Conservation (phyloP, 495 filamentous ascomycete species). For the Penicillium soppii region DNA sequence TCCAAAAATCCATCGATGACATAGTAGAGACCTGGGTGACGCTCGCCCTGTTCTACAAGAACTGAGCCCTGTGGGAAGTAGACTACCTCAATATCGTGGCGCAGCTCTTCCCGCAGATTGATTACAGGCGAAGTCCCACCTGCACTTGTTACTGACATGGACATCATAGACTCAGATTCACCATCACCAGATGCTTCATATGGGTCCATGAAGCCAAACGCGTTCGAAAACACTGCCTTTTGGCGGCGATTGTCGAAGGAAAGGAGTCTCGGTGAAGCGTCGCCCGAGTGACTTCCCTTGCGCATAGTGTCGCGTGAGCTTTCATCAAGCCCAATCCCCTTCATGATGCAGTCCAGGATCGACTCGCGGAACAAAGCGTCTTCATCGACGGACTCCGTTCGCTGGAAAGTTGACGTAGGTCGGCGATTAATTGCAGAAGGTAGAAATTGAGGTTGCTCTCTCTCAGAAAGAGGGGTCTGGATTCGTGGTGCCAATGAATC, state of each 20-base stretch:
- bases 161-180: slow-evolving; percentile 83
- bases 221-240: slow-evolving; percentile 80
- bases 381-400: slow-evolving; percentile 77
- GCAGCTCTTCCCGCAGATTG: slow-evolving; percentile 69
- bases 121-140: slow-evolving; percentile 53
- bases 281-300: slow-evolving; percentile 65
- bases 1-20: slow-evolving; percentile 97
- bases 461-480: slow-evolving; percentile 59
- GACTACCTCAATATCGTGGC: slow-evolving; percentile 94
- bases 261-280: slow-evolving; percentile 79
- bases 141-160: slow-evolving; percentile 58
- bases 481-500: slow-evolving; percentile 32
- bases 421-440: slow-evolving; percentile 32
- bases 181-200: slow-evolving; percentile 79
- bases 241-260: slow-evolving; percentile 83
- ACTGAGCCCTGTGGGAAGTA: slow-evolving; percentile 94
- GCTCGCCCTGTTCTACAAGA: slow-evolving; percentile 94
- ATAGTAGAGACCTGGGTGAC: slow-evolving; percentile 95
- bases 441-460: slow-evolving; percentile 56
- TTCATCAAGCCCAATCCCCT: slow-evolving; percentile 77
- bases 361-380: slow-evolving; percentile 85
- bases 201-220: slow-evolving; percentile 92
- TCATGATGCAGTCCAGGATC: slow-evolving; percentile 93
- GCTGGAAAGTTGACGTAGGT: slow-evolving; percentile 53
- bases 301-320: slow-evolving; percentile 60